A percentile compares a stretch with the other conserved stretches of the same genome.
Conservation (phyloP, 2,329 filamentous ascomycete genomes). For the Hypocreales sp. region DNA sequence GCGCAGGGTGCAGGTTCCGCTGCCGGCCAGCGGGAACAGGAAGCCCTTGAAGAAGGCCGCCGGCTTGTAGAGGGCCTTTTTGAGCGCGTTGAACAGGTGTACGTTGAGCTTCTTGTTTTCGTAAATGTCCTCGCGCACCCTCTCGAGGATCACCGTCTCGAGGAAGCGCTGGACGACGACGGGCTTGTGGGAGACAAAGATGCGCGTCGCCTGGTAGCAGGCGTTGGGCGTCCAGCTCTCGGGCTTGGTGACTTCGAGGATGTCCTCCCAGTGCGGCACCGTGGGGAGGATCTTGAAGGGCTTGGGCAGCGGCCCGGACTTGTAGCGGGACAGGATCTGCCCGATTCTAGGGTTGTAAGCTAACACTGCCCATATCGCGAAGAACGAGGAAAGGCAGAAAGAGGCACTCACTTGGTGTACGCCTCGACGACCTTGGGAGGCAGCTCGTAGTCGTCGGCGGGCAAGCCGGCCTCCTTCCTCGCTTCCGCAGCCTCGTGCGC, state of each 20-base stretch:
- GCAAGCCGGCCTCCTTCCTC: slow-evolving; percentile 28
- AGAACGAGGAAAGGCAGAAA: background rate
- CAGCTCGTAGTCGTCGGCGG: slow-evolving; percentile 72
- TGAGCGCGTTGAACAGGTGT: slow-evolving; percentile 83
- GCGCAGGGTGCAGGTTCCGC: slow-evolving; percentile 76
- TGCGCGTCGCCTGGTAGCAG: slow-evolving; percentile 75
- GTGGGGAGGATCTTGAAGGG: slow-evolving; percentile 95
- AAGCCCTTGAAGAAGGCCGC: slow-evolving; percentile 95
- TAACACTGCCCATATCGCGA: too few relatives aligned
- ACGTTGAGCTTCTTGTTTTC: slow-evolving; percentile 93
- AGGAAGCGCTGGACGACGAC: slow-evolving; percentile 71
- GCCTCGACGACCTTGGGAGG: slow-evolving; percentile 88
- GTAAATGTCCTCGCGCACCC: slow-evolving; percentile 84
- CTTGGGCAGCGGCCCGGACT: slow-evolving; percentile 91
- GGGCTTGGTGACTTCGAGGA: slow-evolving; percentile 71
- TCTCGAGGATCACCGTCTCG: slow-evolving; percentile 72
- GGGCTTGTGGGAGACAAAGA: slow-evolving; percentile 80
- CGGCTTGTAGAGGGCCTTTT: slow-evolving; percentile 87
- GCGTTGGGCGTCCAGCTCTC: slow-evolving; percentile 60
- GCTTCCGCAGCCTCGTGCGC: slow-evolving; percentile 63
- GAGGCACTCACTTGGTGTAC: slow-evolving; percentile 57
- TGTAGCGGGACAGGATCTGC: slow-evolving; percentile 79
- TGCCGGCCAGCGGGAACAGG: slow-evolving; percentile 74
- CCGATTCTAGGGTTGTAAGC: slow-evolving; percentile 71
- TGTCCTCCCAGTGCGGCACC: slow-evolving; percentile 78